These are phyloP conservation scores for Rhizophlyctis rosea DNA, from an alignment of 192 early-diverging fungal species.

Conservation along the genomic window DNA sequence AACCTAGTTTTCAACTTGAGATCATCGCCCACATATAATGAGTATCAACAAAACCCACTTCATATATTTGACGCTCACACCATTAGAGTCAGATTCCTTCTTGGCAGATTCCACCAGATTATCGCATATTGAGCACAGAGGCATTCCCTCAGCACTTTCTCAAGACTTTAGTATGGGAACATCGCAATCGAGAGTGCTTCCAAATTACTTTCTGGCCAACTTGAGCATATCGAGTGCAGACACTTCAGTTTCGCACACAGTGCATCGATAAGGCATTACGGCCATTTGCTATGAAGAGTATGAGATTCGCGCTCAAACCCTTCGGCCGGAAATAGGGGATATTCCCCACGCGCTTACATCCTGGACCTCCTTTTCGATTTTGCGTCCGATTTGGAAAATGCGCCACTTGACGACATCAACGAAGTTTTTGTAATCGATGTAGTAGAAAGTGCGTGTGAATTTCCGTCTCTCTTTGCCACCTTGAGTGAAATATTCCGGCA, in stretches of 20 bases:
- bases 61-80: constrained; percentile 24
- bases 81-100: constrained; percentile 14
- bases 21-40: not conserved
- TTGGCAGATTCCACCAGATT: constrained; percentile 7
- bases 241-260: constrained; percentile 21
- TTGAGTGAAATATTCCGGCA: constrained; percentile 16
- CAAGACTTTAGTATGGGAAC: not conserved
- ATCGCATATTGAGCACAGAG: constrained; percentile 2
- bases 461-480: constrained; percentile 29
- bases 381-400: constrained; percentile 72
- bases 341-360: constrained; percentile 17
- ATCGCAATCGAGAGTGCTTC: not conserved
- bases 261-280: constrained; percentile 36
- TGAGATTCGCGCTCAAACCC: constrained; percentile 3
- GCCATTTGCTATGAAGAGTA: constrained; percentile 31
- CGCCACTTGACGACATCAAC: constrained; percentile 90
- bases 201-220: constrained; percentile 7
- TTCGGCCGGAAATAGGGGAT: not conserved
- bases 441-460: constrained; percentile 50
- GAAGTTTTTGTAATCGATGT: constrained; percentile 91
- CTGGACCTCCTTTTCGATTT: constrained; percentile 41
- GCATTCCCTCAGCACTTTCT: not conserved
- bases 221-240: constrained; percentile 21
- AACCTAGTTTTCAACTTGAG: constrained; percentile 26
- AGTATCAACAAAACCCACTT: constrained; percentile 9